phyloP scores from a whole-genome alignment of 805 yeast genomes.

The Sungouiella blattae region DNA sequence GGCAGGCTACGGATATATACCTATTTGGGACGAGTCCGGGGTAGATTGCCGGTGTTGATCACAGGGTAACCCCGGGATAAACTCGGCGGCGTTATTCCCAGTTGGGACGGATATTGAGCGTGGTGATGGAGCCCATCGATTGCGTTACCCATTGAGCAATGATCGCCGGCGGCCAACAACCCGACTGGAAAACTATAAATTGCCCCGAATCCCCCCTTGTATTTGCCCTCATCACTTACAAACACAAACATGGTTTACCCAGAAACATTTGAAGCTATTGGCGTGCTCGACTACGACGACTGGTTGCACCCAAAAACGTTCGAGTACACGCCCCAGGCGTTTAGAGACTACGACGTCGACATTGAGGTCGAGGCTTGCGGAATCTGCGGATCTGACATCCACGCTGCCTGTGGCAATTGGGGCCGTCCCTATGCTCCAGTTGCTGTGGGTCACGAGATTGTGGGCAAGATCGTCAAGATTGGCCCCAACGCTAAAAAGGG shows the following conservation, averaged over 20 bases:
- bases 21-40: too few species aligned
- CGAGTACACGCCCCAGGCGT: conserved; percentile 15
- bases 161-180: too few species aligned
- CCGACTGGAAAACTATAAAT: too few species aligned
- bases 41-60: too few species aligned
- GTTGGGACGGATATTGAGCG: too few species aligned
- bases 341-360: conserved; percentile 17
- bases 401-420: conserved; percentile 53
- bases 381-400: conserved; percentile 61
- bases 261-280: conserved; percentile 15
- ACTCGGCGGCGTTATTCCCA: too few species aligned
- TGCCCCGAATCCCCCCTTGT: too few species aligned
- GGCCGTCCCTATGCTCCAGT: conserved; percentile 21
- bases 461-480: conserved; percentile 16
- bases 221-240: too few species aligned
- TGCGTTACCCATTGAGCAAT: too few species aligned
- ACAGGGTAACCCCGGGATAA: too few species aligned
- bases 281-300: conserved; percentile 16
- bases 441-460: conserved; percentile 28
- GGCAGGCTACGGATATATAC: too few species aligned
- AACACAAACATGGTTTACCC: conserved; percentile 16
- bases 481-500: conserved; percentile 16
- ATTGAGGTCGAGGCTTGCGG: conserved; percentile 16
- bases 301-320: conserved; percentile 17
- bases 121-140: too few species aligned